phyloP scores from a whole-genome alignment of 225 moss, liverwort and hornwort species.

The Pseudisothecium myosuroides region DNA sequence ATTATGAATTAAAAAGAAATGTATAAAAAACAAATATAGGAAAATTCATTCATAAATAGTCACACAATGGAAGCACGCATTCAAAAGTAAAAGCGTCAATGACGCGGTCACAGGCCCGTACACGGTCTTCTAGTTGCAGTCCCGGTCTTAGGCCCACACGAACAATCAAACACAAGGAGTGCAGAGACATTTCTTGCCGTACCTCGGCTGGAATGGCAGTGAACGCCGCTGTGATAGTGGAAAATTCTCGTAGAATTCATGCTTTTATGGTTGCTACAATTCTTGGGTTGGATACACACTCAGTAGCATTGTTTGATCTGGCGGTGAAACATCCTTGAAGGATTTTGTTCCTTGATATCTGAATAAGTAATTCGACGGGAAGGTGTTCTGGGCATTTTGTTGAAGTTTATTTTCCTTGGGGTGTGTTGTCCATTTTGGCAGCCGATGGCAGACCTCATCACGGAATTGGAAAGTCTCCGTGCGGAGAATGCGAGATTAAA shows the following conservation, averaged over 20 bases:
- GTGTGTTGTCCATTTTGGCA: neutral
- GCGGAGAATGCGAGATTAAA: slow-evolving; percentile 33
- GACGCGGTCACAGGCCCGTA: neutral
- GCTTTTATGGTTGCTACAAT: neutral
- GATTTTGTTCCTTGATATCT: neutral
- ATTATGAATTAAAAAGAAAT: no score
- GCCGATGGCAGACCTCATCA: slow-evolving; percentile 11
- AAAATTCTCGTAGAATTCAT: neutral
- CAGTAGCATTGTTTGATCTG: neutral
- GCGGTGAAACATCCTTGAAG: neutral
- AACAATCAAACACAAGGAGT: neutral
- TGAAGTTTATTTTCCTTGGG: neutral
- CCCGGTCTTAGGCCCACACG: neutral
- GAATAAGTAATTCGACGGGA: neutral
- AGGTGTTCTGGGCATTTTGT: neutral
- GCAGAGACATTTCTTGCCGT: neutral
- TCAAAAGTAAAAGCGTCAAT: no score
- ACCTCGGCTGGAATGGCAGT: no score
- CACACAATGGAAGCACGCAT: neutral
- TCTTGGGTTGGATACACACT: neutral
- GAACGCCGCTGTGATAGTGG: neutral
- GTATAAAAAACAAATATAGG: fast-evolving
- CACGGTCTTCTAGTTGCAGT: neutral
- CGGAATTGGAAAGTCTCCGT: slow-evolving; percentile 26
- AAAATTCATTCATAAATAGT: neutral